These are phyloP conservation scores for Emergomyces pasteurianus DNA, from an alignment of 2,329 filamentous ascomycete genomes.

Conservation along the genomic window DNA sequence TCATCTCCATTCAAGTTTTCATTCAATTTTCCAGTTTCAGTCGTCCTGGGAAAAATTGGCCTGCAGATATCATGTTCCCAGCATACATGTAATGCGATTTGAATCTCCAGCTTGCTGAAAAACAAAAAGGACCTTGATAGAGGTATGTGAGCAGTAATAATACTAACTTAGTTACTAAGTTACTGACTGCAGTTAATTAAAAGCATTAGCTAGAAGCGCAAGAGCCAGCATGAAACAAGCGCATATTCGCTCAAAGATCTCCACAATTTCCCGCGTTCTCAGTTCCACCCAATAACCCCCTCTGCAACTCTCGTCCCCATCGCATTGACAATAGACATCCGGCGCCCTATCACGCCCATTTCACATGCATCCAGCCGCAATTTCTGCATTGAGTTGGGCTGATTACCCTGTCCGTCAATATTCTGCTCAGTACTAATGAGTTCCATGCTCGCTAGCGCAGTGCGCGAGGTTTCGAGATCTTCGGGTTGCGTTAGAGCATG, in stretches of 20 bases:
- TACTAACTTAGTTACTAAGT: no score
- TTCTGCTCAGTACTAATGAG: background rate
- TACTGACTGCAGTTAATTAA: no score
- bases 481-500: background rate
- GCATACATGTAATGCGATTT: no score
- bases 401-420: background rate
- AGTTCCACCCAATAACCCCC: slow-evolving; percentile 5
- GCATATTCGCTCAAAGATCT: background rate
- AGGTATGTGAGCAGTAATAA: no score
- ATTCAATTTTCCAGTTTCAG: no score
- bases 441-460: background rate
- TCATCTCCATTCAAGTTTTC: no score
- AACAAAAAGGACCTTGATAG: no score
- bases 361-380: slow-evolving; percentile 1
- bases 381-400: background rate
- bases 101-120: no score
- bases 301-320: slow-evolving; percentile 4
- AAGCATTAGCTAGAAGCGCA: background rate
- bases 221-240: background rate
- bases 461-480: background rate
- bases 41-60: background rate
- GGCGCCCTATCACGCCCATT: slow-evolving; percentile 6
- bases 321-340: slow-evolving; percentile 5
- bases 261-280: background rate
- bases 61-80: background rate